Percentiles rank a stretch among this genome's conserved stretches.
Evolutionary conservation across 2,329 filamentous ascomycete genomes (phyloP).

Genomic region (Ophioceras dolichostomum): DNA sequence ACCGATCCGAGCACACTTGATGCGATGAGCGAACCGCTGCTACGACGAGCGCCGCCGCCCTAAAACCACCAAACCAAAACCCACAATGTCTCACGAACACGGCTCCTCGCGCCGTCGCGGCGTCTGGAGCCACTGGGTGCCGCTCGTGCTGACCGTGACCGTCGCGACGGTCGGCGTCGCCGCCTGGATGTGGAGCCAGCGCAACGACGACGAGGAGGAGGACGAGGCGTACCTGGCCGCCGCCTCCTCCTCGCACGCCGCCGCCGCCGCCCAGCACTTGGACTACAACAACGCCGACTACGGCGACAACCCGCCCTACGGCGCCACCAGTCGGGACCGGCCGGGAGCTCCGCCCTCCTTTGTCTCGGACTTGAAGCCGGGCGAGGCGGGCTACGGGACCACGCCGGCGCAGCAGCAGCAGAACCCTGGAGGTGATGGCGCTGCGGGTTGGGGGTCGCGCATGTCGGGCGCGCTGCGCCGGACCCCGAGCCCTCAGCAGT

Average conservation of each 20-base stretch:
- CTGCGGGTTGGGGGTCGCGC: conserved; percentile 56
- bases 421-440: conserved; percentile 11
- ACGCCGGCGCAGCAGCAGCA: conserved; percentile 13
- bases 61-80: no score
- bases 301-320: conserved; percentile 38
- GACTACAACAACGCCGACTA: conserved; percentile 36
- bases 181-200: conserved; percentile 91
- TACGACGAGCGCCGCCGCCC: conserved; percentile 42
- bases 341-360: conserved; percentile 24
- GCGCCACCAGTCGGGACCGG: conserved; percentile 22
- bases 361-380: conserved; percentile 22
- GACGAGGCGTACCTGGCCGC: conserved; percentile 36
- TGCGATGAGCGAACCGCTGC: conserved; percentile 20
- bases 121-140: conserved; percentile 76
- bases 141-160: conserved; percentile 74
- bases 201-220: conserved; percentile 60
- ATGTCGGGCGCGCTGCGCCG: conserved; percentile 72
- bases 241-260: conserved; percentile 24
- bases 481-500: conserved; percentile 77
- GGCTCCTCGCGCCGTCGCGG: conserved; percentile 46
- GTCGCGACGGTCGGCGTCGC: conserved; percentile 77
- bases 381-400: conserved; percentile 28
- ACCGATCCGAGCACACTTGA: no score
- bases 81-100: no score
- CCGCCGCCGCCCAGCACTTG: conserved; percentile 17